Conservation (phyloP, 805 yeast species). For the Candida silvicultrix region DNA sequence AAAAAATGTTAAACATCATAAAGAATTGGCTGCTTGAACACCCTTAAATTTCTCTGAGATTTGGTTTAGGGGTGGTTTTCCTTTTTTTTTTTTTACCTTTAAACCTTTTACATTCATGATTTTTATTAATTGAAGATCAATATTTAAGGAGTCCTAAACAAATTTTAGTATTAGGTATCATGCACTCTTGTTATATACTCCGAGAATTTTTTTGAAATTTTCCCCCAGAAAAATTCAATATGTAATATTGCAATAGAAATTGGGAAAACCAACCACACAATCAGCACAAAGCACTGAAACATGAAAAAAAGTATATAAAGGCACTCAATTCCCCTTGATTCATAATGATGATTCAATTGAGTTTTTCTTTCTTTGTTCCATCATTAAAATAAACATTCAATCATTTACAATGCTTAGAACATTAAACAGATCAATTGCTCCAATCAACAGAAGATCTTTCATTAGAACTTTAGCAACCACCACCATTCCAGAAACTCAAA, state of each 20-base stretch:
- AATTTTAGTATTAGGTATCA: not conserved
- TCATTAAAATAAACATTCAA: not conserved
- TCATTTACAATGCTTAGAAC: constrained; percentile 1
- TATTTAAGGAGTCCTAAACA: not conserved
- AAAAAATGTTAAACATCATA: too few species aligned
- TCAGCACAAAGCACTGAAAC: not conserved
- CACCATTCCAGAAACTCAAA: constrained; percentile 41
- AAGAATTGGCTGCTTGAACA: too few species aligned
- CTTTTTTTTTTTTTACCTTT: not conserved
- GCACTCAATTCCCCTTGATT: not conserved
- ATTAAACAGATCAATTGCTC: constrained; percentile 1
- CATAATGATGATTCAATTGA: too few species aligned
- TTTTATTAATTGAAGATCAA: too few species aligned
- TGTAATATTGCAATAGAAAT: too few species aligned
- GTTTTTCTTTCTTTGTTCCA: too few species aligned
- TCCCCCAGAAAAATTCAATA: not conserved
- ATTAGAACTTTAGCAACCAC: constrained; percentile 15
- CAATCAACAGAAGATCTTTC: constrained; percentile 1
- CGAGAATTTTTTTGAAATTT: not conserved
- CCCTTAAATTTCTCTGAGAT: too few species aligned
- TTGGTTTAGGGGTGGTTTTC: too few species aligned
- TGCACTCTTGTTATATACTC: not conserved
- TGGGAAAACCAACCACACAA: not conserved
- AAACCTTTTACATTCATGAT: too few species aligned
- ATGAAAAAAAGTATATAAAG: not conserved